Base-by-base conservation (phyloP, 805 yeast species). In the Candida arabinofermentans region DNA sequence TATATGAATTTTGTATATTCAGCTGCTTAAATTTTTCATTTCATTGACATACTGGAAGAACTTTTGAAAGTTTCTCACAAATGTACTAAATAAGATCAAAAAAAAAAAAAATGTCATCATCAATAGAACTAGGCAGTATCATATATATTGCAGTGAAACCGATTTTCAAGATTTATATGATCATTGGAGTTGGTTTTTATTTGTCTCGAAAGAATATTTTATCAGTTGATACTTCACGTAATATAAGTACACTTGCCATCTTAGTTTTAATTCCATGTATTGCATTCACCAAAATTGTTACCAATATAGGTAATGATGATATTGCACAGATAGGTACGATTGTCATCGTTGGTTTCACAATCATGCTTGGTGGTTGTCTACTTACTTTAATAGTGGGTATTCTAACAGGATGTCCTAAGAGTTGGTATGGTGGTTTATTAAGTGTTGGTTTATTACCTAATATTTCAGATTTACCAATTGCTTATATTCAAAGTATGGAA, bases 111-210 rank as follows among this genome's bases (percentile, higher is more conserved):
- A 9, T 22, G 36, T 53, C 10, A 40, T 23, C 32, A 7, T 5
- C 32, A 5, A 19, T 14, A n/a, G n/a, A 71, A 2, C 51, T 82
- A 24, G 91, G 93, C 14, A 70, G 72, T 30, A 78, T 86, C 27
- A 82, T 88, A 5, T 87, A 83, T 64, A 74, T 86, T 19, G 78
- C 95, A 0, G 81, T 83, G 42, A 87, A 86, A 66, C 96, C 96
- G n/a, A 81, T 87, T 43, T 72, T 86, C 63, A 88, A 88, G 62
- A 84, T 87, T 49, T 84, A 86, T 54, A 64, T 84, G 50, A 82
- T 85, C 56, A 74, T 85, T 5, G 79, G 71, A 4, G 62, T 79
- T 12, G 96, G 96, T 9, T 83, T 69, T 49, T 58, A 69, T 31
- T 63, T 88, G 6, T 86, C 91, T 3, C 75, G 70, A 45, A 70